Evolutionary conservation across 176 grass and related monocot species (phyloP), one percentile per base, ranked within the genome.

Genomic region (Raddia guianensis): DNA sequence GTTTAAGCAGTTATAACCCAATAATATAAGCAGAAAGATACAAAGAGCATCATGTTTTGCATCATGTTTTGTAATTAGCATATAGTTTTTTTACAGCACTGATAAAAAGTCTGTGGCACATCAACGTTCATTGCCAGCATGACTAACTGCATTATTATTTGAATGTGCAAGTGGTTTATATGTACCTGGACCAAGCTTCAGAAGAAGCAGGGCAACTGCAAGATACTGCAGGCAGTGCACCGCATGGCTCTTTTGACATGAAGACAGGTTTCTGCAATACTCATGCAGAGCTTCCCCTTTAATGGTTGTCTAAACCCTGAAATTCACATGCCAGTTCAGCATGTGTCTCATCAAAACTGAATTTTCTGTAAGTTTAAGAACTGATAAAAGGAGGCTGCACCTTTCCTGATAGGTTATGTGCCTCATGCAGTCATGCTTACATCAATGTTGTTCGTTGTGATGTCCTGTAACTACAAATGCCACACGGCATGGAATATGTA

Each of bases 241-340:
- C 9, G 45, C 74, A 63, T 44, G 43, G 9, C 56, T 48, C 44
- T 58, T 12, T 62, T 62, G 58, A 76, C 43, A 49, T 76, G 74
- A 63, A 63, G 57, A 62, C 7, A 63, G 44, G 57, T 49, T 76
- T 42, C n/a, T 62, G 74, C 43, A 63, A 57, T 61, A 55, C 59
- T 16, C n/a, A 42, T 47, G 73, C 57, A 33, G 56, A 76, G 73
- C 14, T 58, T 74, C 52, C 73, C 73, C 73, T 61, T 61, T n/a
- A 60, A 12, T 47, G 43, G 54, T 48, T 63, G 13, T 76, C 74
- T 34, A 76, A 76, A 49, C 6, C 57, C 21, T 75, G 53, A 56
- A 75, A 46, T 59, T 8, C 37, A 20, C 33, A 37, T 75, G 72
- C 54, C 54, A 75, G 45, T 55, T 74, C 43, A 74, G 52, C 51